These are phyloP conservation scores for Capsicum pubescens DNA, from an alignment of 257 asterid species.

Conservation along the genomic window DNA sequence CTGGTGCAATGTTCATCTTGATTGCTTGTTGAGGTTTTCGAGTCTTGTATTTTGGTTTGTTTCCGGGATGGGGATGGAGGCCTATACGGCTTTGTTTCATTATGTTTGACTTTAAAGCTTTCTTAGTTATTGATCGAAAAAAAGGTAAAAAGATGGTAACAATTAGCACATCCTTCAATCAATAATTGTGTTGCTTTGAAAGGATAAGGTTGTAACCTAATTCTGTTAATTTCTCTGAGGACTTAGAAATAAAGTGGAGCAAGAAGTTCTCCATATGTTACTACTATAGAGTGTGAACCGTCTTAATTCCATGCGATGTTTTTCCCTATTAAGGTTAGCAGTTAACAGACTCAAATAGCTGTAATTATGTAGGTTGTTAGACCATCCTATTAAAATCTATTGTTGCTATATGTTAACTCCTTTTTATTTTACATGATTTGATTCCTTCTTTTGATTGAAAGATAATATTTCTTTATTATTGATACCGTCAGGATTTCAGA, in stretches of 20 bases:
- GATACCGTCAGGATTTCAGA: constrained; percentile 93
- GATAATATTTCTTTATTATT: neutral
- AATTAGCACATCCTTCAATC: neutral
- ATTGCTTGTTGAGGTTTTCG: neutral
- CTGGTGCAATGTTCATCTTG: neutral
- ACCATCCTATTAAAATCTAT: neutral
- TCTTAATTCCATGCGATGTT: neutral
- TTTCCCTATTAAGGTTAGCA: neutral
- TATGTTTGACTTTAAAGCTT: neutral
- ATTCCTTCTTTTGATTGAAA: constrained; percentile 21
- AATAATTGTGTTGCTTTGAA: neutral
- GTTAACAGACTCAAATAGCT: neutral
- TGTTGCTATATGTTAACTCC: neutral
- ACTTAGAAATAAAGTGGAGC: neutral
- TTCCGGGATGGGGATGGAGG: neutral
- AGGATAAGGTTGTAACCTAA: neutral
- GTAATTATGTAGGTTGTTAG: neutral
- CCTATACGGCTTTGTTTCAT: neutral
- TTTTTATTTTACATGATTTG: neutral
- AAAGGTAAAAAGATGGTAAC: neutral
- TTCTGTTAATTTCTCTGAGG: neutral
- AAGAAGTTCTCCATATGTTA: neutral
- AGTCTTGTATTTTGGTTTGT: neutral
- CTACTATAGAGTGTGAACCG: neutral
- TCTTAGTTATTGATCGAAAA: neutral